These are phyloP conservation scores for Blastobotrys peoriensis DNA, from an alignment of 805 yeast species.

Conservation along the genomic window DNA sequence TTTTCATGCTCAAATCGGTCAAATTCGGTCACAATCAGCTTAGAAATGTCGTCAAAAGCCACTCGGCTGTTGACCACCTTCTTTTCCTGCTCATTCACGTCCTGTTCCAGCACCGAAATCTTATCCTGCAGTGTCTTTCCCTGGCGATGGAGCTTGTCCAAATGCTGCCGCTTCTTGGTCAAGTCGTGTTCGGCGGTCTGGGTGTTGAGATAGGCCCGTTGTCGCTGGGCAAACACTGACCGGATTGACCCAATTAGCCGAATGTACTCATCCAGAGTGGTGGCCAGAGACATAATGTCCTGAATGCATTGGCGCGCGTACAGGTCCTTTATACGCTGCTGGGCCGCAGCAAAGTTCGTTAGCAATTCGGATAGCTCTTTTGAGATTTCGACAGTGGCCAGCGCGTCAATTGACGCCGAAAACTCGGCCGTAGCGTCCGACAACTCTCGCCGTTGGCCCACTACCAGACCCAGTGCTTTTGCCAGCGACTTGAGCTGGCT, in stretches of 20 bases:
- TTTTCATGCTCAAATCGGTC: conserved; percentile 65
- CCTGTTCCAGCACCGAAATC: conserved; percentile 49
- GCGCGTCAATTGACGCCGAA: conserved; percentile 46
- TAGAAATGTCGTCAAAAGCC: conserved; percentile 58
- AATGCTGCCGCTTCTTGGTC: conserved; percentile 40
- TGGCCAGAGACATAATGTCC: conserved; percentile 79
- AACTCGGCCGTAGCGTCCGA: conserved; percentile 64
- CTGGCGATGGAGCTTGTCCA: conserved; percentile 41
- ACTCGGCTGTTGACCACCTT: conserved; percentile 49
- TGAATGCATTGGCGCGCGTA: conserved; percentile 74
- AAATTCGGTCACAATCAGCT: conserved; percentile 62
- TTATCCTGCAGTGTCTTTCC: conserved; percentile 59
- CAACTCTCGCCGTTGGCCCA: conserved; percentile 70
- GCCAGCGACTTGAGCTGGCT: conserved; percentile 62
- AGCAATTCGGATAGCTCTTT: conserved; percentile 58
- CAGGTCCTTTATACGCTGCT: conserved; percentile 62
- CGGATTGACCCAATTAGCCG: conserved; percentile 71
- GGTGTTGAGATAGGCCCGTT: conserved; percentile 45
- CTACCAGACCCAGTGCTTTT: conserved; percentile 66
- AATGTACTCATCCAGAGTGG: conserved; percentile 81
- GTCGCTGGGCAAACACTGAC: conserved; percentile 67
- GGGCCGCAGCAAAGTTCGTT: conserved; percentile 64
- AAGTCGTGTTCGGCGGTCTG: conserved; percentile 42
- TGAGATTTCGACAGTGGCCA: conserved; percentile 72
- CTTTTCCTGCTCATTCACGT: conserved; percentile 49